These are phyloP conservation scores for Corinectria fuckeliana DNA, from an alignment of 2,329 filamentous ascomycete species.

Conservation along the genomic window DNA sequence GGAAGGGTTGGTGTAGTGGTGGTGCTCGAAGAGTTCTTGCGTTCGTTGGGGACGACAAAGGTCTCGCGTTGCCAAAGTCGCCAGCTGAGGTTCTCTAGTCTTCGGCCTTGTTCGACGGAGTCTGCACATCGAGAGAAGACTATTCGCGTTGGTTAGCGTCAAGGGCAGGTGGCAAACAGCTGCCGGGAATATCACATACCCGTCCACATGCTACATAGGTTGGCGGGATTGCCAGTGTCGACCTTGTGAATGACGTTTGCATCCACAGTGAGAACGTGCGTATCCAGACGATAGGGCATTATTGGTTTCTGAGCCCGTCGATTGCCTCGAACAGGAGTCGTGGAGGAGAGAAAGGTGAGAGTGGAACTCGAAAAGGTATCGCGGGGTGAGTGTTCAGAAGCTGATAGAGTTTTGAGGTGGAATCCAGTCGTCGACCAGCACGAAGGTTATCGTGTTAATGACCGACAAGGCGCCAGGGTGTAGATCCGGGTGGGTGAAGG, in stretches of 20 bases:
- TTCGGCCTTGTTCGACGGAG: slow-evolving; percentile 88
- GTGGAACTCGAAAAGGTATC: slow-evolving; percentile 21
- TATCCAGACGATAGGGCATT: slow-evolving; percentile 86
- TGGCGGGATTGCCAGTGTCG: slow-evolving; percentile 90
- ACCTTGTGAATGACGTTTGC: slow-evolving; percentile 92
- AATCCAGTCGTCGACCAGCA: slow-evolving; percentile 24
- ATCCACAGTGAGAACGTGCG: slow-evolving; percentile 90
- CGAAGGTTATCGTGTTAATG: slow-evolving; percentile 25
- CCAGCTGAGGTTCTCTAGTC: slow-evolving; percentile 96
- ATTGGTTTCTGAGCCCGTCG: slow-evolving; percentile 47
- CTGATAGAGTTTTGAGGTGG: slow-evolving; percentile 17
- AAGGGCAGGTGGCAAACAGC: slow-evolving; percentile 11
- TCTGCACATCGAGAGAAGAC: slow-evolving; percentile 95
- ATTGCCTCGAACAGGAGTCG: slow-evolving; percentile 43
- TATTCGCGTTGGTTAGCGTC: slow-evolving; percentile 50
- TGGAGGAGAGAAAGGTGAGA: slow-evolving; percentile 13
- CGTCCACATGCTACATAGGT: slow-evolving; percentile 96
- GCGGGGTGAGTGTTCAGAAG: slow-evolving; percentile 3
- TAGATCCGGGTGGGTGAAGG: slow-evolving; percentile 7
- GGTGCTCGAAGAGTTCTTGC: slow-evolving; percentile 47
- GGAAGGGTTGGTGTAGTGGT: slow-evolving; percentile 55
- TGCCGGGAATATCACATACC: slow-evolving; percentile 63
- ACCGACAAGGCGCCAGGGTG: slow-evolving; percentile 32
- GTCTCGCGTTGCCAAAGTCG: slow-evolving; percentile 87
- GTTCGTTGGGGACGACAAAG: slow-evolving; percentile 74